phyloP scores from a whole-genome alignment of 352 stramenopile genomes.

The Pythium periplocum region DNA sequence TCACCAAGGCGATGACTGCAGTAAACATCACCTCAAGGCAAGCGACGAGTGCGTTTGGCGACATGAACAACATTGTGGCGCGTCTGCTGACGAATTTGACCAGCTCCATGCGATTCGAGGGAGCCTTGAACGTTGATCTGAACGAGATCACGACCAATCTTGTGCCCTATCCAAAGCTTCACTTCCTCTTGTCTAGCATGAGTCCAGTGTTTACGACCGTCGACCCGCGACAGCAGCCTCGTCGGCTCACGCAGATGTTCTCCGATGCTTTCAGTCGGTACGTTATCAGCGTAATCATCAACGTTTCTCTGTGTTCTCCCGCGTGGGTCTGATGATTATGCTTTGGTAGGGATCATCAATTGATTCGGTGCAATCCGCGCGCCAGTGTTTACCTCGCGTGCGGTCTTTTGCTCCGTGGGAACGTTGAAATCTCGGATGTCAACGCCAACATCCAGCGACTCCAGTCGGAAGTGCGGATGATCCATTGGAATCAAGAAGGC shows the following conservation, averaged over 20 bases:
- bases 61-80: constrained; percentile 98
- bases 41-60: constrained; percentile 88
- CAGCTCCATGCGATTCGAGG: constrained; percentile 98
- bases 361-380: constrained; percentile 68
- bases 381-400: constrained; percentile 81
- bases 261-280: constrained; percentile 58
- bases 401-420: constrained; percentile 76
- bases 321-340: constrained; percentile 5
- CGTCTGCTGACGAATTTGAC: constrained; percentile 97
- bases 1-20: constrained; percentile 1
- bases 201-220: constrained; percentile 45
- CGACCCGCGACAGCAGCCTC: constrained; percentile 47
- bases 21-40: constrained; percentile 9
- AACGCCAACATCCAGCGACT: constrained; percentile 86
- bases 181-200: constrained; percentile 95
- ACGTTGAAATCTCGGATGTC: constrained; percentile 85
- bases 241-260: constrained; percentile 62
- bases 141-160: constrained; percentile 99
- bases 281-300: not conserved
- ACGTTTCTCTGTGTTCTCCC: not conserved
- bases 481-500: constrained; percentile 88
- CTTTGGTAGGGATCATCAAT: constrained; percentile 51
- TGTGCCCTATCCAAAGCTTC: constrained; percentile 97
- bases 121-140: constrained; percentile 98
- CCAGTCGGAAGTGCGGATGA: constrained; percentile 79